A percentile compares a stretch with the other conserved stretches of the same genome.
phyloP scores from a whole-genome alignment of 2,329 filamentous ascomycete species.

The Phaeoacremonium minimum region DNA sequence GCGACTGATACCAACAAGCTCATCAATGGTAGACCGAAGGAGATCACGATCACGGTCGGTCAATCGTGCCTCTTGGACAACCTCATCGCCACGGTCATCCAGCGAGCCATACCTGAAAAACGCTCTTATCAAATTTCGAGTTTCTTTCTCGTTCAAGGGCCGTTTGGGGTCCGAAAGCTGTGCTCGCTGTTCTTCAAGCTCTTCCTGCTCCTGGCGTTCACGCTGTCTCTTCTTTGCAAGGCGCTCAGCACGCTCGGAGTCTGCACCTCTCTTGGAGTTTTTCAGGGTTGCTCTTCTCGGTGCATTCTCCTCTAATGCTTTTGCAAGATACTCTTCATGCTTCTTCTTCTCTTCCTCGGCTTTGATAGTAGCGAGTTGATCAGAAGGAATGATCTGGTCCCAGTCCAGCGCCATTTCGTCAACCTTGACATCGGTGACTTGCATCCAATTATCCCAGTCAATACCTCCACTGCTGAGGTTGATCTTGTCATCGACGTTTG shows the following conservation, averaged over 20 bases:
- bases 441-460: slow-evolving; percentile 88
- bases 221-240: slow-evolving; percentile 62
- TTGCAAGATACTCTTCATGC: slow-evolving; percentile 77
- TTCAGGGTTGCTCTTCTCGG: slow-evolving; percentile 69
- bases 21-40: slow-evolving; percentile 69
- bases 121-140: slow-evolving; percentile 83
- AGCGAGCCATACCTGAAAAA: slow-evolving; percentile 90
- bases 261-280: slow-evolving; percentile 42
- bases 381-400: slow-evolving; percentile 97
- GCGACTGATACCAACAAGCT: slow-evolving; percentile 60
- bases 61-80: slow-evolving; percentile 82
- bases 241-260: slow-evolving; percentile 61
- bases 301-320: slow-evolving; percentile 78
- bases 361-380: slow-evolving; percentile 85
- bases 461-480: slow-evolving; percentile 83
- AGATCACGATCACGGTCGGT: slow-evolving; percentile 78
- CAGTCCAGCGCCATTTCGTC: slow-evolving; percentile 77
- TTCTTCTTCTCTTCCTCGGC: slow-evolving; percentile 81
- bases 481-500: slow-evolving; percentile 89
- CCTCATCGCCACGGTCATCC: slow-evolving; percentile 81
- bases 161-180: slow-evolving; percentile 78
- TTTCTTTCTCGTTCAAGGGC: slow-evolving; percentile 89
- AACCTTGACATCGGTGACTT: slow-evolving; percentile 97
- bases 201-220: slow-evolving; percentile 65
- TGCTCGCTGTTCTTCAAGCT: slow-evolving; percentile 69